phyloP scores from a whole-genome alignment of 805 yeast species.

The Tetrapisispora namnaoensis region DNA sequence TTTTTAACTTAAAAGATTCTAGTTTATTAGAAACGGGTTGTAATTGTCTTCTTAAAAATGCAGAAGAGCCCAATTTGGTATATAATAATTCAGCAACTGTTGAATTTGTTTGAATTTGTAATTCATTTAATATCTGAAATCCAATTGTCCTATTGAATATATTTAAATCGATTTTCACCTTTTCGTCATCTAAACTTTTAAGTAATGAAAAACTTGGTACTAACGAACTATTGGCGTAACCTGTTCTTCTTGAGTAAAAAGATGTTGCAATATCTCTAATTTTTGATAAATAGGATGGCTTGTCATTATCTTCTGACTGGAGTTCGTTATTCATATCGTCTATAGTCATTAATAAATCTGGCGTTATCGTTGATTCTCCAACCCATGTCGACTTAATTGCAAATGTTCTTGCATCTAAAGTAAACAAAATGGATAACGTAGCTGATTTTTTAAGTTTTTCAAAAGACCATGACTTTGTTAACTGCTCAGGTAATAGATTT shows the following conservation, averaged over 20 bases:
- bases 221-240: conserved; percentile 10
- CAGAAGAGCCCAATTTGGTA: conserved; percentile 65
- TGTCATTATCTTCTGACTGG: conserved; percentile 3
- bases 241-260: conserved; percentile 20
- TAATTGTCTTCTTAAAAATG: conserved; percentile 80
- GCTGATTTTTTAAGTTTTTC: conserved; percentile 49
- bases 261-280: conserved; percentile 18
- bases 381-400: conserved; percentile 70
- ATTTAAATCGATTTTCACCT: conserved; percentile 60
- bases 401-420: conserved; percentile 59
- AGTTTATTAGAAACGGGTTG: conserved; percentile 75
- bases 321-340: conserved; percentile 13
- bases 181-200: conserved; percentile 80
- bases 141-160: conserved; percentile 55
- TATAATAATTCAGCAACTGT: conserved; percentile 77
- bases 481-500: conserved; percentile 56
- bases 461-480: conserved; percentile 54
- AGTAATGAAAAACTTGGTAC: conserved; percentile 48
- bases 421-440: conserved; percentile 70
- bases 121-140: conserved; percentile 56
- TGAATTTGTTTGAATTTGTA: conserved; percentile 69
- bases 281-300: conserved; percentile 7
- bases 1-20: conserved; percentile 66
- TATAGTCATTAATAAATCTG: conserved; percentile 33
- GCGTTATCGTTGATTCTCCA: conserved; percentile 59